Evolutionary conservation across 257 asterid species (phyloP), one percentile per base, ranked within the genome.

Genomic region (Gentiana straminea): DNA sequence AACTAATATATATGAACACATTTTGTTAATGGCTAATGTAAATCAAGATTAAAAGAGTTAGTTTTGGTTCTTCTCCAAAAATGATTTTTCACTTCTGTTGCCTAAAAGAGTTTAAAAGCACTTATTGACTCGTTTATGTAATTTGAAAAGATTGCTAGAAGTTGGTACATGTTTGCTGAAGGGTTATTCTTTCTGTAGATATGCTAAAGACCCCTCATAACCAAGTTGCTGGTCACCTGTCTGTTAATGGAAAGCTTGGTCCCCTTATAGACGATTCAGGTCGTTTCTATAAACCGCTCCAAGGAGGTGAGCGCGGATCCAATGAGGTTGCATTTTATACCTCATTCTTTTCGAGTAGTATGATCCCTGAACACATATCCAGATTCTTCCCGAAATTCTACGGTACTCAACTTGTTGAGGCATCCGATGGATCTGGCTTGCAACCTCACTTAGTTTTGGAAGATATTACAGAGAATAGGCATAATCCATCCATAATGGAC

Each of bases 211-310:
- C 74, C 60, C 95, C 98, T 7, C 74, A 73, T 32, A 74, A 92
- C 71, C 98, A 92, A 69, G 98, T 92, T 59, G 95, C 98, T 15
- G 98, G 98, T 1, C 98, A 92, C 72, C 54, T 57, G 75, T 94
- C 94, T 47, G 70, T 41, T 10, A 62, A 35, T 1, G 97, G 97
- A 58, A 73, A 61, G 49, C 86, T 88, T 11, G 98, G 98, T 8
- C 97, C 98, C 13, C 93, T 88, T 8, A 53, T 83, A 11, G 98
- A 88, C 59, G 94, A 83, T 61, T 88, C 93, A 0, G 98, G 98
- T 4, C 78, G 74, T 58, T 92, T 92, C 68, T 92, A 88, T 85
- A 92, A 92, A 80, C 98, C 98, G 59, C 81, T 85, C 8, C 98
- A 92, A 70, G 80, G 91, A 2, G 89, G 71, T 38, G 85, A 81